A percentile compares a stretch with the other conserved stretches of the same genome.
Conservation (phyloP, 2,329 filamentous ascomycete species). For the Moelleriella libera region DNA sequence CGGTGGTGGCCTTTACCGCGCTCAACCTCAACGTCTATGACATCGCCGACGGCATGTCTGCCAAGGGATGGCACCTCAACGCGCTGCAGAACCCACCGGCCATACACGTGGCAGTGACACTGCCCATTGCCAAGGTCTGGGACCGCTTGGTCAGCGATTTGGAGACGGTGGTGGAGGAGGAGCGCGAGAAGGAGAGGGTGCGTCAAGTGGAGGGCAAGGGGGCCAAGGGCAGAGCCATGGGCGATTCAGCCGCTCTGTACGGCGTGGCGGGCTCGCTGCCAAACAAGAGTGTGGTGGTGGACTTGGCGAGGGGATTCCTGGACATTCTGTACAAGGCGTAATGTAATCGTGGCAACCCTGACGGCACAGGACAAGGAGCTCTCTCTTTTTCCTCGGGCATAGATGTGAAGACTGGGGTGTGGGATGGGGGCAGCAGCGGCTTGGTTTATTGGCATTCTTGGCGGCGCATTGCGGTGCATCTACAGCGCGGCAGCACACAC, state of each 20-base stretch:
- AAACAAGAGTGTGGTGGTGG: conserved; percentile 88
- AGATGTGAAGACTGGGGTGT: too few species aligned
- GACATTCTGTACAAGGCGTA: conserved; percentile 85
- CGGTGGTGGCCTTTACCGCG: conserved; percentile 79
- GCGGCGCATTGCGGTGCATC: too few species aligned
- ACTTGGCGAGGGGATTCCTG: conserved; percentile 79
- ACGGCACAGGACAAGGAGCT: too few species aligned
- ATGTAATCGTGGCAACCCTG: conserved; percentile 4
- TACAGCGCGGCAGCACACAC: too few species aligned
- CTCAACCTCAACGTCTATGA: conserved; percentile 85
- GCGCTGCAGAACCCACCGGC: conserved; percentile 83
- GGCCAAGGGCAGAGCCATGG: conserved; percentile 50
- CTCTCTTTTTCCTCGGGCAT: too few species aligned
- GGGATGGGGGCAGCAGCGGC: too few species aligned
- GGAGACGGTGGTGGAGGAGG: conserved; percentile 50
- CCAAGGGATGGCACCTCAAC: conserved; percentile 88
- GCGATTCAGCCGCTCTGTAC: conserved; percentile 79
- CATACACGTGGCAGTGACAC: conserved; percentile 85
- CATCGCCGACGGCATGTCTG: conserved; percentile 75
- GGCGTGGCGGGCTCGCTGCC: conserved; percentile 89
- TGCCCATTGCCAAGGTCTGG: conserved; percentile 70
- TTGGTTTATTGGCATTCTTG: too few species aligned
- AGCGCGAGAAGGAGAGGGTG: conserved; percentile 69
- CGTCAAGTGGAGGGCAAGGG: conserved; percentile 55
- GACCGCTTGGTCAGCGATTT: conserved; percentile 67